These are phyloP conservation scores for Lanmaoa rubissima DNA, from an alignment of 768 basidiomycete species.

Conservation along the genomic window DNA sequence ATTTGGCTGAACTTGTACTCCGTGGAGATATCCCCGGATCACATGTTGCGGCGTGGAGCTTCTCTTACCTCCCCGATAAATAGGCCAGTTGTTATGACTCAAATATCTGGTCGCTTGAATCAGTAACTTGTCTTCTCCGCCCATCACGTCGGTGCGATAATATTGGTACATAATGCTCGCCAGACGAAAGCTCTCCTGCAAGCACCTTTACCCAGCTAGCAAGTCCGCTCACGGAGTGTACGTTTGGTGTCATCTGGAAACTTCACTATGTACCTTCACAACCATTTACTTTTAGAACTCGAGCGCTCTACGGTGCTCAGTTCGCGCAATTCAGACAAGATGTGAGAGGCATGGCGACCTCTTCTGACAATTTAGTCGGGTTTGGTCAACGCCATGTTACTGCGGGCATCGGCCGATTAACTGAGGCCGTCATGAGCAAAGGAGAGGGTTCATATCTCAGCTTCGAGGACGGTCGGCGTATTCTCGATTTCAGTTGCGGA, in stretches of 20 bases:
- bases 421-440: conserved; percentile 58
- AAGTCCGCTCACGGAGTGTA: conserved; percentile 8
- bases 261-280: background rate
- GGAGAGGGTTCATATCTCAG: conserved; percentile 73
- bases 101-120: background rate
- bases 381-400: conserved; percentile 47
- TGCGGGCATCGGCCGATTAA: conserved; percentile 40
- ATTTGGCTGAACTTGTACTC: background rate
- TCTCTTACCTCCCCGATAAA: background rate
- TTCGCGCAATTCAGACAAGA: background rate
- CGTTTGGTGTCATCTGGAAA: conserved; percentile 4
- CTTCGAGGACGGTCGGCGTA: conserved; percentile 66
- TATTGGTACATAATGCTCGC: conserved; percentile 9
- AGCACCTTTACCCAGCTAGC: background rate
- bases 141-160: background rate
- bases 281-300: conserved; percentile 3
- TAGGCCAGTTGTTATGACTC: background rate
- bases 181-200: conserved; percentile 7
- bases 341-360: conserved; percentile 22
- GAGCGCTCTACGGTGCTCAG: background rate
- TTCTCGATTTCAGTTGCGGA: conserved; percentile 86
- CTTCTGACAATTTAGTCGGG: conserved; percentile 23
- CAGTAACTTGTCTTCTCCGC: background rate
- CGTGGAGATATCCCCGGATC: too few species aligned
- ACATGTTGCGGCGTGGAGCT: too few species aligned